Evolutionary conservation across 192 early-diverging fungal species (phyloP).

Genomic region (Entomortierella parvispora): DNA sequence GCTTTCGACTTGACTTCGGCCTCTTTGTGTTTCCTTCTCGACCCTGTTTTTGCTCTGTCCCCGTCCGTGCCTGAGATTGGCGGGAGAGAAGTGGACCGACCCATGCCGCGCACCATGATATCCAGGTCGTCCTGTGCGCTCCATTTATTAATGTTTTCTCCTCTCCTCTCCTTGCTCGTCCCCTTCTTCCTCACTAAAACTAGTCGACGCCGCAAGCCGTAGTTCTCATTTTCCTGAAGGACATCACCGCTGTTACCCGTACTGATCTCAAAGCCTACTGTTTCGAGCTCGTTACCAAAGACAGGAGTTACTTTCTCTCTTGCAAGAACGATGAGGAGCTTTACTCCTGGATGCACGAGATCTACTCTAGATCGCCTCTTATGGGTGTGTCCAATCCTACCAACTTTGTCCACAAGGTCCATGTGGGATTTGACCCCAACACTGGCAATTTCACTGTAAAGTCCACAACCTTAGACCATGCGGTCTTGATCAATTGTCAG

Average conservation of each 20-base stretch:
- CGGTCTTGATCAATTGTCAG: too few species aligned
- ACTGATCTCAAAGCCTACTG: slow-evolving; percentile 93
- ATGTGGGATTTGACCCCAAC: slow-evolving; percentile 74
- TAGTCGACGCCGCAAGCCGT: slow-evolving; percentile 89
- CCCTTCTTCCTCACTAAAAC: too few species aligned
- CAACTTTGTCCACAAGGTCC: slow-evolving; percentile 89
- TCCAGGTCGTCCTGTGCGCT: too few species aligned
- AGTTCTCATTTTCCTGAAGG: slow-evolving; percentile 91
- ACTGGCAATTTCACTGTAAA: slow-evolving; percentile 70
- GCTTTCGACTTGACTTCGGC: too few species aligned
- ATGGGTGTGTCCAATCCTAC: slow-evolving; percentile 82
- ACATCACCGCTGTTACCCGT: slow-evolving; percentile 87
- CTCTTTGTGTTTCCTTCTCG: slow-evolving; percentile 1
- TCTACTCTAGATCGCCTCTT: slow-evolving; percentile 90
- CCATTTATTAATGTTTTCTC: background rate
- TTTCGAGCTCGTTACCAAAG: slow-evolving; percentile 94
- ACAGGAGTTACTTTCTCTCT: slow-evolving; percentile 91
- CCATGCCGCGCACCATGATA: too few species aligned
- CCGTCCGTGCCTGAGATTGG: too few species aligned
- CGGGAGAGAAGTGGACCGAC: too few species aligned
- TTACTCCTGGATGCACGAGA: slow-evolving; percentile 98
- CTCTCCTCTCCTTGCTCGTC: too few species aligned
- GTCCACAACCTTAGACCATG: background rate
- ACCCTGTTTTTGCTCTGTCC: background rate
- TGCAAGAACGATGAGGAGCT: slow-evolving; percentile 97